phyloP scores from a whole-genome alignment of 345 rosid genomes.

The Lepidium aucheri region DNA sequence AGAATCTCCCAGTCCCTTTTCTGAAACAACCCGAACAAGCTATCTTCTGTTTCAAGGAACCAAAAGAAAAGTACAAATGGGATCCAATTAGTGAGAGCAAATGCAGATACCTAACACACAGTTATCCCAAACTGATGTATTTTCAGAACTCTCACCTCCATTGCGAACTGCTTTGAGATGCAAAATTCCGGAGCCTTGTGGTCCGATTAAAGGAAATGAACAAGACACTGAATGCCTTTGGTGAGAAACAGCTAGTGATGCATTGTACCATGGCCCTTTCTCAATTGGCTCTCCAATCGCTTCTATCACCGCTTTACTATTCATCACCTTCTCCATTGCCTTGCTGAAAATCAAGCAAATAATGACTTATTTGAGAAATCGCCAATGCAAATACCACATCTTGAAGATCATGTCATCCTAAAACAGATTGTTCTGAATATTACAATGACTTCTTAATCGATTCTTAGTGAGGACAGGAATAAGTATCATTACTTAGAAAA shows the following conservation, averaged over 20 bases:
- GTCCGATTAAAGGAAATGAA: constrained; percentile 70
- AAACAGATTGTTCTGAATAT: constrained; percentile 1
- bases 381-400: constrained; percentile 4
- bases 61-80: background rate
- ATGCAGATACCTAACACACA: background rate
- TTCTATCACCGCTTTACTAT: constrained; percentile 54
- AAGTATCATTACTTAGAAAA: background rate
- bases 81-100: background rate
- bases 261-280: constrained; percentile 96
- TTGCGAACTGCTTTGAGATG: constrained; percentile 80
- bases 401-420: background rate
- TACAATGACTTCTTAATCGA: background rate
- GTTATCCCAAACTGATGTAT: background rate
- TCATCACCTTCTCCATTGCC: constrained; percentile 81
- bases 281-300: constrained; percentile 87
- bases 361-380: background rate
- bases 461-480: background rate
- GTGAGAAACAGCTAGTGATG: constrained; percentile 91
- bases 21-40: constrained; percentile 37
- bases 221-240: constrained; percentile 84
- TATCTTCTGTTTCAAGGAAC: constrained; percentile 23
- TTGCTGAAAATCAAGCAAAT: constrained; percentile 43
- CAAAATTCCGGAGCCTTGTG: constrained; percentile 45
- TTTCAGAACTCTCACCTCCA: constrained; percentile 40
- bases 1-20: constrained; percentile 78